These are phyloP conservation scores for Xylaria sp. DNA, from an alignment of 2,329 filamentous ascomycete genomes.

Conservation along the genomic window DNA sequence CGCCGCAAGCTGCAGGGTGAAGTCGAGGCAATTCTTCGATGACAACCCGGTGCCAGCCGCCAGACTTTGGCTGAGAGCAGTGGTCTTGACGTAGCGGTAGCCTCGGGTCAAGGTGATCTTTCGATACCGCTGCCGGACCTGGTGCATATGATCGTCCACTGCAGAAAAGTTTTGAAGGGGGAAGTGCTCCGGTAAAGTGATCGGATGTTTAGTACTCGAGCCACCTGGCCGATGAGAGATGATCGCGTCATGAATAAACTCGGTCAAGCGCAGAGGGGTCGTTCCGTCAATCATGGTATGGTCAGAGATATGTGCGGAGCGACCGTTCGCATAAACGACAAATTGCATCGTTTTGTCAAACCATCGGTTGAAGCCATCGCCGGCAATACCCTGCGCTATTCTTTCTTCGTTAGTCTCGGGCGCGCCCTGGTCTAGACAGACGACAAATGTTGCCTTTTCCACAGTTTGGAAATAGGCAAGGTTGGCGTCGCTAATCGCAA, in stretches of 20 bases:
- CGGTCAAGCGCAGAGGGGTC: slow-evolving; percentile 22
- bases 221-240: slow-evolving; percentile 9
- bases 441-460: slow-evolving; percentile 27
- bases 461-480: slow-evolving; percentile 12
- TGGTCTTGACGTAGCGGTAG: slow-evolving; percentile 24
- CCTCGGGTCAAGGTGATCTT: slow-evolving; percentile 23
- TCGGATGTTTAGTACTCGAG: not conserved
- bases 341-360: slow-evolving; percentile 30
- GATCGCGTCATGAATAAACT: slow-evolving; percentile 24
- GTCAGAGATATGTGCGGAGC: slow-evolving; percentile 21
- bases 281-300: slow-evolving; percentile 28
- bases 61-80: slow-evolving; percentile 16
- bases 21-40: slow-evolving; percentile 27
- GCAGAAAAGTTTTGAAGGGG: slow-evolving; percentile 7
- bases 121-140: slow-evolving; percentile 23
- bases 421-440: slow-evolving; percentile 25
- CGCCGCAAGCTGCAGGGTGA: slow-evolving; percentile 19
- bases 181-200: slow-evolving; percentile 12
- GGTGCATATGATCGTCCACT: slow-evolving; percentile 11
- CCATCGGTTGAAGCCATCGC: slow-evolving; percentile 31
- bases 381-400: slow-evolving; percentile 12
- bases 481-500: slow-evolving; percentile 9
- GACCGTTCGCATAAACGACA: slow-evolving; percentile 26
- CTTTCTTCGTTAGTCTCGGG: slow-evolving; percentile 22
- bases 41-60: slow-evolving; percentile 19